Base-by-base conservation (phyloP, 176 grass and related monocot species). In the Oryza glaberrima region DNA sequence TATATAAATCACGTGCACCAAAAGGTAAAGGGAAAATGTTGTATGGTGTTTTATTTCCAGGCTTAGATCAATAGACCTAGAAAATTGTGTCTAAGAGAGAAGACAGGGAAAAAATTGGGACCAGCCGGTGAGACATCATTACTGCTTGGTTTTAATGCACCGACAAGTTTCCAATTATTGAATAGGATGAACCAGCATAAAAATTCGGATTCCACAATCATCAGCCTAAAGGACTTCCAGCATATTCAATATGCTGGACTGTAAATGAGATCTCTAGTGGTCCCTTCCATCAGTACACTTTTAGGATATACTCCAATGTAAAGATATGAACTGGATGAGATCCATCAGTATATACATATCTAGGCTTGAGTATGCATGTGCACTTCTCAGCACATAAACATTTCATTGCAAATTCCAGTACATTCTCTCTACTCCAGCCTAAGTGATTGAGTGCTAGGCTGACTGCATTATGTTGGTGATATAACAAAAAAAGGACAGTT, bases 81-180 rank as follows among this genome's bases (percentile, higher is more conserved):
- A 78, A 79, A 70, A 51, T 51, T 48, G 56, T 20, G n/a, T 19
- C 63, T 22, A 82, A 70, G 19, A 32, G 36, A 73, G 44, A 44
- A 44, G 43, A 44, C 11, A 44, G 45, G 61, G 10, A 22, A 44
- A 84, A 69, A 48, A 19, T 2, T 58, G 61, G 43, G 30, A 77
- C 46, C 15, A 8, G 60, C 56, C 35, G 49, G 54, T 23, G 41
- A 84, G 67, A 77, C 32, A 83, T 75, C 20, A 84, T 77, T 30
- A 68, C 30, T 61, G 60, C 67, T 78, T 61, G 60, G 46, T 82
- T 82, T 77, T 70, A 63, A 63, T 44, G 52, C 16, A 77, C 41
- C 35, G 3, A 45, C 17, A 72, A 3, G 12, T 78, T 72, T 30
- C 20, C 11, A 40, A 65, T 77, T 78, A 73, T 44, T 22, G 17